Conservation (phyloP, 2,329 filamentous ascomycete species). For the Knufia petricola region DNA sequence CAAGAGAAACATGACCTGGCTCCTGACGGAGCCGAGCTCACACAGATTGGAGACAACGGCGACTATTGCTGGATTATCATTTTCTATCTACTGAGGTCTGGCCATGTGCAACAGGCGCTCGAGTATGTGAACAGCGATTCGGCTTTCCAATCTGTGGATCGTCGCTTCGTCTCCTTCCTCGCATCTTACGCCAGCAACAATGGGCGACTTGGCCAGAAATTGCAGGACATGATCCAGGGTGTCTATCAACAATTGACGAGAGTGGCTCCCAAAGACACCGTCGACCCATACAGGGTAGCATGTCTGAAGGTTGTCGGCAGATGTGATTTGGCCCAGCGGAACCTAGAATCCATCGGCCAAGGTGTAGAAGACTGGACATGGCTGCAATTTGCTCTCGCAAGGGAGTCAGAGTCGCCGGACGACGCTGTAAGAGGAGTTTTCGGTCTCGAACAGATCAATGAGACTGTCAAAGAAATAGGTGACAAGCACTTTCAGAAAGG, state of each 20-base stretch:
- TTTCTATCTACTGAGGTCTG: constrained; percentile 80
- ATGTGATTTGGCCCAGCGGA: constrained; percentile 50
- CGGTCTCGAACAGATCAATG: constrained; percentile 59
- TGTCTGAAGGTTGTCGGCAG: constrained; percentile 96
- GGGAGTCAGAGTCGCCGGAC: constrained; percentile 52
- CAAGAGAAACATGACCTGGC: constrained; percentile 73
- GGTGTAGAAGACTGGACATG: constrained; percentile 59
- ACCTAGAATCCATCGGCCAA: constrained; percentile 48
- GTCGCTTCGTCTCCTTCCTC: constrained; percentile 81
- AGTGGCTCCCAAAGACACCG: constrained; percentile 73
- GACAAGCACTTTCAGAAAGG: constrained; percentile 81
- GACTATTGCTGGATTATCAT: constrained; percentile 81
- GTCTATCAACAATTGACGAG: constrained; percentile 80
- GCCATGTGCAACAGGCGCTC: constrained; percentile 73
- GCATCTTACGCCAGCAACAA: constrained; percentile 68
- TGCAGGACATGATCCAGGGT: constrained; percentile 79
- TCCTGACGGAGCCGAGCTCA: constrained; percentile 68
- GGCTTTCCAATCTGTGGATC: constrained; percentile 81
- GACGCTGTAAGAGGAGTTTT: constrained; percentile 55
- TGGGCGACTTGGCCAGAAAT: constrained; percentile 64
- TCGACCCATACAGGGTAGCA: constrained; percentile 91
- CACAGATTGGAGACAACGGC: constrained; percentile 63
- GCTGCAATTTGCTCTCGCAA: constrained; percentile 54
- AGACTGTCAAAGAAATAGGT: constrained; percentile 78
- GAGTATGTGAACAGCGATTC: constrained; percentile 73